Base-by-base conservation (phyloP, 352 stramenopile genomes). In the Blastocystis sp. region DNA sequence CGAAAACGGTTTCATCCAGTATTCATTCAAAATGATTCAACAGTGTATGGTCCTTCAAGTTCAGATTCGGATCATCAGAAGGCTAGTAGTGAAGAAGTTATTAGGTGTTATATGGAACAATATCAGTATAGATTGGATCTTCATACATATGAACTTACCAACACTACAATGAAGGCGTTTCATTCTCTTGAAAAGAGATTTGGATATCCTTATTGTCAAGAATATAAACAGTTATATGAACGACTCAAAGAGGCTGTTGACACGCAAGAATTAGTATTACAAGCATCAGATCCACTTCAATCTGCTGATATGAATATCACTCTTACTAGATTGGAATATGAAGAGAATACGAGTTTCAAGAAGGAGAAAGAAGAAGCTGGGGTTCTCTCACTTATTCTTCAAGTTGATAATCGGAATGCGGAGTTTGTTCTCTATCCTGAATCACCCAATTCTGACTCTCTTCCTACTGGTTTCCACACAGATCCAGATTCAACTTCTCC, bases 341-440 rank as follows among this genome's bases (percentile, higher is more conserved):
- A 35, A 21, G 24, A 19, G 59, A 29, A 71, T 29, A 37, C 11
- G 6, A 16, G 19, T 11, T 71, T 29, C 5, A 4, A 35, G 14
- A 37, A 71, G 59, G 0, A 9, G 0, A 0, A n/a, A 12, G 59
- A 29, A 37, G 27, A 54, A 19, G 16, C 24, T 9, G 65, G 65
- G 14, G 65, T 75, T 39, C n/a, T 7, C 12, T 12, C 32, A 4
- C n/a, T 75, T 21, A 2, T 75, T 21, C 65, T 52, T 27, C 19
- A 4, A 9, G 57, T 75, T 43, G 43, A 39, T n/a, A n/a, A 39
- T 12, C 65, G 65, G 14, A 75, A 75, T 37, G 39, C 35, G 6
- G 65, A 75, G 39, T 75, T 75, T 27, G 65, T 75, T 27, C 11
- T 75, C 37, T 75, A 52, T 46, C n/a, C 59, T 12, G 32, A 39